These are phyloP conservation scores for Parmelia sp. DNA, from an alignment of 495 filamentous ascomycete species.

Conservation along the genomic window DNA sequence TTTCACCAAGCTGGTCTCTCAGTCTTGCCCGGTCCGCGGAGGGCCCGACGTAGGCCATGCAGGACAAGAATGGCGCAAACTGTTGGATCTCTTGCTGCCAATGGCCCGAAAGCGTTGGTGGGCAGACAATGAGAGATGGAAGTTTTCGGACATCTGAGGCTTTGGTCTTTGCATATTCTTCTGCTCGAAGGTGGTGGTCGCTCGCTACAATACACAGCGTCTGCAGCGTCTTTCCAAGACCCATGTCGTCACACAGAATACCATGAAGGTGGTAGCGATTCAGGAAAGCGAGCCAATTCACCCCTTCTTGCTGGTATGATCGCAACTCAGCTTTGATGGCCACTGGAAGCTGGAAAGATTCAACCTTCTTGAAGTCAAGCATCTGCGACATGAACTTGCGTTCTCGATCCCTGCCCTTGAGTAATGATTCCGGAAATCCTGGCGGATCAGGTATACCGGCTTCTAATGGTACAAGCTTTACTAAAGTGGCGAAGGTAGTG, in stretches of 20 bases:
- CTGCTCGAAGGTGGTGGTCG: conserved; percentile 87
- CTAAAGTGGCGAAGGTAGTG: conserved; percentile 92
- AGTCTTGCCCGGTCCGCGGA: conserved; percentile 69
- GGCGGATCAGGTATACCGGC: conserved; percentile 96
- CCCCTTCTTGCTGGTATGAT: conserved; percentile 96
- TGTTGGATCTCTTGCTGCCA: conserved; percentile 96
- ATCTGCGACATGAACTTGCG: conserved; percentile 95
- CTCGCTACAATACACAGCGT: conserved; percentile 96
- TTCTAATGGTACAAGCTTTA: conserved; percentile 97
- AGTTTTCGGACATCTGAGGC: conserved; percentile 68
- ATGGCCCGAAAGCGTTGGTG: conserved; percentile 94
- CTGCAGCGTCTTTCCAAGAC: conserved; percentile 94
- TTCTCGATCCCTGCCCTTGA: conserved; percentile 85
- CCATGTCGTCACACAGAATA: conserved; percentile 99
- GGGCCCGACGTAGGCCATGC: conserved; percentile 83
- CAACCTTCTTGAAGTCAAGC: conserved; percentile 90
- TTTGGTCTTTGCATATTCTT: conserved; percentile 77
- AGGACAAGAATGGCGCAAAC: conserved; percentile 88
- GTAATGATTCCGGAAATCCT: conserved; percentile 77
- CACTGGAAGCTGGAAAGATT: conserved; percentile 87
- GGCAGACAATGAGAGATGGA: conserved; percentile 91
- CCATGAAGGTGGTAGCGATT: conserved; percentile 97
- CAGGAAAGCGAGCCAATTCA: conserved; percentile 97
- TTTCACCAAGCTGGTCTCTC: conserved; percentile 58
- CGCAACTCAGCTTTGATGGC: conserved; percentile 93